Base-by-base conservation (phyloP, 2,329 filamentous ascomycete genomes). In the Diaporthe citriasiana region DNA sequence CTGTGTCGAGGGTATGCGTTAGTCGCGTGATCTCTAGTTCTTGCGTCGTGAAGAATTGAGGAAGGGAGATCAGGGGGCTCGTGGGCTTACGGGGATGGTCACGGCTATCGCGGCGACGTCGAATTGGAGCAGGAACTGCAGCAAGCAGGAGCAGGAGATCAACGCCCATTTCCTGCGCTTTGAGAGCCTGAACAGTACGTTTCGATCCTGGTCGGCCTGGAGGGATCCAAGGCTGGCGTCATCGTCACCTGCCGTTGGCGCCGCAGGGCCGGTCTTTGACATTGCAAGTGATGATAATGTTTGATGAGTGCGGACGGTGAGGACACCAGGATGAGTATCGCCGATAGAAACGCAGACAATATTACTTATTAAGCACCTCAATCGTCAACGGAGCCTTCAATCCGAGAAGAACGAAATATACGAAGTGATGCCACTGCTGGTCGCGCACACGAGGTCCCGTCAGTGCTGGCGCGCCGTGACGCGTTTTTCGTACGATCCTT, bases 61-160 rank as follows among this genome's bases (percentile, higher is more conserved):
- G 33, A 35, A 27, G n/a, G n/a, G n/a, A 13, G 9, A 13, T 6
- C 17, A 15, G 53, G 50, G 8, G 12, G 17, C 1, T 47, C 38
- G 22, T 45, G 4, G 10, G 59, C 75, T n/a, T 73, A 79, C 78
- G 35, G 76, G 76, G 25, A 78, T 71, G 19, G 76, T 75, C 27
- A 78, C 76, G 2, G 76, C 78, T 13, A 78, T 69, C n/a, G 76
- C 77, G 19, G 77, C 77, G 69, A 75, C 77, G 60, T 79, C 78
- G 40, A 79, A 60, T 42, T 76, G 72, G 35, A 79, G 75, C 68
- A 79, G 70, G 51, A 79, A 77, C 25, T 78, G 77, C 17, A 77
- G 71, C 35, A 76, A 55, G n/a, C 77, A 73, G 35, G 77, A 76
- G 68, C 77, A 77, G 63, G 59, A 40, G n/a, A 77, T 78, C 33